Conservation (phyloP, 768 basidiomycete species). For the Botryobasidium botryosum region DNA sequence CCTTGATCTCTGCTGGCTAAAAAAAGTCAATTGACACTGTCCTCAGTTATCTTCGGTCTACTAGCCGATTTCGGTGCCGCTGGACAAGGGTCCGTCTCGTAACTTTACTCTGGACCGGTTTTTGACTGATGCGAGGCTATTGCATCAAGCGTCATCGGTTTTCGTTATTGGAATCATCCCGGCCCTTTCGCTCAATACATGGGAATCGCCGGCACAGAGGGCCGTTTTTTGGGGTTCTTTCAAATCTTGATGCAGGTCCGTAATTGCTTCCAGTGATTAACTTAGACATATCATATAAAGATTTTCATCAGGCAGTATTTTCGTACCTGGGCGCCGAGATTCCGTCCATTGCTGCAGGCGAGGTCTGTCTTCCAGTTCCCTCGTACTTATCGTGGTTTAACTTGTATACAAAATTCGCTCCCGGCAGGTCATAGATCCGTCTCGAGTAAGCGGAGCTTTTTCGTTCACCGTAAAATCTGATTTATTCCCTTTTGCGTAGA, state of each 20-base stretch:
- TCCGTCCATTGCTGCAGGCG: background rate
- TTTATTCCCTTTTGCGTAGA: too few species aligned
- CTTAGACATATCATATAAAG: too few species aligned
- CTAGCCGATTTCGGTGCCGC: background rate
- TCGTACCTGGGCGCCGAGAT: constrained; percentile 7
- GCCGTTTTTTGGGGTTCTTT: constrained; percentile 46
- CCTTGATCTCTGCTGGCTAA: background rate
- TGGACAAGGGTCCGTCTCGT: background rate
- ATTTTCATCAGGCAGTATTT: background rate
- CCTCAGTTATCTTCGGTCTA: background rate
- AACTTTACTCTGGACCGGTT: too few species aligned
- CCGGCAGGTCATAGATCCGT: too few species aligned
- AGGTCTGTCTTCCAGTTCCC: constrained; percentile 26
- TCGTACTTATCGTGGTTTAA: too few species aligned
- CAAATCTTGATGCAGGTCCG: constrained; percentile 42
- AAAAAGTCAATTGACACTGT: background rate
- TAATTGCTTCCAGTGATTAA: too few species aligned
- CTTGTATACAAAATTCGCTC: too few species aligned
- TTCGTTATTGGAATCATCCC: background rate
- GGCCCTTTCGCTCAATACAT: constrained; percentile 45
- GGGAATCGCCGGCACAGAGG: constrained; percentile 31
- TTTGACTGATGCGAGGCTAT: too few species aligned
- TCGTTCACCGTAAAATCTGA: too few species aligned
- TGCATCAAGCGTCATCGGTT: too few species aligned
- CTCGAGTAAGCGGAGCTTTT: too few species aligned